A percentile compares a stretch with the other conserved stretches of the same genome.
Evolutionary conservation across 768 basidiomycete species (phyloP).

Genomic region (Russula lepida): DNA sequence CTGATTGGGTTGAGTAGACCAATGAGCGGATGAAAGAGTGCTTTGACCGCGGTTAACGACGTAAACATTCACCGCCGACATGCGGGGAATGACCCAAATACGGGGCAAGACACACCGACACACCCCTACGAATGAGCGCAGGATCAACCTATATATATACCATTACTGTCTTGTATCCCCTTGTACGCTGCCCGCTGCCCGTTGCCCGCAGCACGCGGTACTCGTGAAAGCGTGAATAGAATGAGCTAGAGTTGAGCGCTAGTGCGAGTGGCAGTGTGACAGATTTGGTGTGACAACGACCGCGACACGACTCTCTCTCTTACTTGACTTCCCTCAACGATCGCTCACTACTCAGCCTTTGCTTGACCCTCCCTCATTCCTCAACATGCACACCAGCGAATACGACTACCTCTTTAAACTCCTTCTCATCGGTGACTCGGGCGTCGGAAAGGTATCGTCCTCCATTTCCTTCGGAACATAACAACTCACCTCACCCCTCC

Average conservation of each 20-base stretch:
- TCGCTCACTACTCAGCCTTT: slow-evolving; percentile 5
- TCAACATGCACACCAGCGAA: slow-evolving; percentile 80
- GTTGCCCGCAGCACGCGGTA: too few relatives aligned
- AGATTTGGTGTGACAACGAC: slow-evolving; percentile 38
- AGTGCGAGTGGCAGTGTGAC: slow-evolving; percentile 21
- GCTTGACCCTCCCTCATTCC: slow-evolving; percentile 12
- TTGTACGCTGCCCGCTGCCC: too few relatives aligned
- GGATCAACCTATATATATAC: slow-evolving; percentile 26
- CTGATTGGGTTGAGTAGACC: slow-evolving; percentile 42
- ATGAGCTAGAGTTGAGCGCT: neutral
- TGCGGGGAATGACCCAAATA: slow-evolving; percentile 3
- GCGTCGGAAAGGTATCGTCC: slow-evolving; percentile 76
- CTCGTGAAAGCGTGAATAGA: too few relatives aligned
- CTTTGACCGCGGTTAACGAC: slow-evolving; percentile 40
- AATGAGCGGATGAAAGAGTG: slow-evolving; percentile 32
- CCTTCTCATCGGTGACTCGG: slow-evolving; percentile 90
- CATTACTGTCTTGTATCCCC: slow-evolving; percentile 43
- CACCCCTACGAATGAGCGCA: slow-evolving; percentile 21
- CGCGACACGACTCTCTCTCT: slow-evolving; percentile 2
- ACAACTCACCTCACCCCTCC: slow-evolving; percentile 19
- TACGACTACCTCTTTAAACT: slow-evolving; percentile 97
- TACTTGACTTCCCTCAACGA: neutral
- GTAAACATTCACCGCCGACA: slow-evolving; percentile 42
- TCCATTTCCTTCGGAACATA: slow-evolving; percentile 19
- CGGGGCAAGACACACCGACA: slow-evolving; percentile 29